Conservation (phyloP, 257 asterid species). For the Nicotiana obtusifolia region DNA sequence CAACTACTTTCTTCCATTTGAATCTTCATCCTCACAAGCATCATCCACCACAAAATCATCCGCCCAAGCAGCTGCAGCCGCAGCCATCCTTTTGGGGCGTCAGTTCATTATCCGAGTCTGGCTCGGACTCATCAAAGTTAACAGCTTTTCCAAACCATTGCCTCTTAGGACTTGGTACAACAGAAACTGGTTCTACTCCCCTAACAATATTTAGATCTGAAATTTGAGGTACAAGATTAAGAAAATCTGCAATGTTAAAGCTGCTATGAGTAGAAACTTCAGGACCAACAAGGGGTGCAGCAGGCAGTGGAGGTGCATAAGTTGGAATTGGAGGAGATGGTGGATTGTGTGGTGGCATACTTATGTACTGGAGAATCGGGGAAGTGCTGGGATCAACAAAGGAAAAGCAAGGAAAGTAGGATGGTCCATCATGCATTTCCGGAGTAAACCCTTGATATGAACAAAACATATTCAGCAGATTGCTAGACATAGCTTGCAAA, state of each 20-base stretch:
- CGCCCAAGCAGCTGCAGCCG: background rate
- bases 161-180: background rate
- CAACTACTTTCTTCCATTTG: no score
- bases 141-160: background rate
- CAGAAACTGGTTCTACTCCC: background rate
- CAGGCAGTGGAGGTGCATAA: background rate
- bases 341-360: background rate
- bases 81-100: background rate
- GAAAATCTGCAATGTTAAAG: background rate
- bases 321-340: background rate
- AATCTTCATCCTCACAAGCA: background rate
- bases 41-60: no score
- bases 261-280: background rate
- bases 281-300: background rate
- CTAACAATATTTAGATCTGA: background rate
- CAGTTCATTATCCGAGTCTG: background rate
- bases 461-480: background rate
- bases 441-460: background rate
- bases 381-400: background rate
- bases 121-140: background rate
- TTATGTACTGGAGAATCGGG: background rate
- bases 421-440: background rate
- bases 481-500: background rate
- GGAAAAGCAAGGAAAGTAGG: no score
- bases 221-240: background rate